Conservation (phyloP, 208 protist species). For the Balamuthia mandrillaris region DNA sequence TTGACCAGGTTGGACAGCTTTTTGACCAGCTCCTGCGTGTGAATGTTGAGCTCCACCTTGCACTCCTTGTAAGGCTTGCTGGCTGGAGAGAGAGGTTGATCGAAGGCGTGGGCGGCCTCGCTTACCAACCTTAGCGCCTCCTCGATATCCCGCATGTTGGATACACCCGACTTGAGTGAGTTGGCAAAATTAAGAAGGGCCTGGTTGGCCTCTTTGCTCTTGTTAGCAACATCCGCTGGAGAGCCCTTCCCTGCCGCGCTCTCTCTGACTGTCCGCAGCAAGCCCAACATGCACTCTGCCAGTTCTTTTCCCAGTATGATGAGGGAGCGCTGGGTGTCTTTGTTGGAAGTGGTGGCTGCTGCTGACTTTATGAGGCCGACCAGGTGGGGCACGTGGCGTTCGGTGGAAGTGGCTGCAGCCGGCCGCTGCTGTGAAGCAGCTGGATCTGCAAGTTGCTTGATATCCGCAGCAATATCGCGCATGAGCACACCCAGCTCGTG, state of each 20-base stretch:
- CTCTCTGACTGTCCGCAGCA: background rate
- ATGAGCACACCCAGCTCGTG: background rate
- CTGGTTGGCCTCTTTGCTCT: background rate
- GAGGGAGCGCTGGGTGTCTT: constrained; percentile 19
- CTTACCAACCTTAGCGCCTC: background rate
- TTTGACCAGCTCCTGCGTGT: constrained; percentile 34
- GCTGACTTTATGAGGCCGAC: constrained; percentile 4
- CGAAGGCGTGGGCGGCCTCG: background rate
- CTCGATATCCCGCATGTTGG: constrained; percentile 2
- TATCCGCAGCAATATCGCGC: background rate
- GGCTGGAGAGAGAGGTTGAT: background rate
- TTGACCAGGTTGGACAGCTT: background rate
- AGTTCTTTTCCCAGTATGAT: background rate
- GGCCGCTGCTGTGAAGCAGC: background rate
- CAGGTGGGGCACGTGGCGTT: background rate
- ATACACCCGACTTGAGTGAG: background rate
- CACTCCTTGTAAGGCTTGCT: constrained; percentile 10
- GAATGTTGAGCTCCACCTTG: constrained; percentile 41
- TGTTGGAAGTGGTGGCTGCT: background rate
- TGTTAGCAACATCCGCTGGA: background rate
- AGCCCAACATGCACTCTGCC: background rate
- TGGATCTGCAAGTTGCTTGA: background rate
- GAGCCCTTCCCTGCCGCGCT: background rate
- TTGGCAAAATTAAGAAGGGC: background rate
- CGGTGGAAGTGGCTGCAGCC: background rate